phyloP scores from a whole-genome alignment of 768 basidiomycete genomes.

The Lactarius sp. region DNA sequence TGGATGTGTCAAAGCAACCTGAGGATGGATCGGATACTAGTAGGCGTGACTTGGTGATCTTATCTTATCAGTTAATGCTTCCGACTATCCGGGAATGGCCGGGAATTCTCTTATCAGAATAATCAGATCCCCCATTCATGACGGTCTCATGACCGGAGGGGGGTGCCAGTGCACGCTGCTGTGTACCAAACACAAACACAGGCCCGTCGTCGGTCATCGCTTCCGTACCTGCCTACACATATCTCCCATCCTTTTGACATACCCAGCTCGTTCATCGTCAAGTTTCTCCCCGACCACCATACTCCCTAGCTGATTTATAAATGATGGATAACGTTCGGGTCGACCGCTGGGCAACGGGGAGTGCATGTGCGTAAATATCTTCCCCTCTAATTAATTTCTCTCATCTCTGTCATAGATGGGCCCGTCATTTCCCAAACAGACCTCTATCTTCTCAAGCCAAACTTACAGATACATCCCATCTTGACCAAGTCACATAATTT shows the following conservation, averaged over 20 bases:
- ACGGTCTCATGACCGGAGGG: background rate
- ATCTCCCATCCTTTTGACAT: background rate
- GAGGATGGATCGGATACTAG: too few species aligned
- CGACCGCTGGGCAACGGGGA: conserved; percentile 22
- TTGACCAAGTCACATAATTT: conserved; percentile 46
- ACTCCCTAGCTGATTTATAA: background rate
- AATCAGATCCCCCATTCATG: background rate
- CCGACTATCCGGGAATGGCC: background rate
- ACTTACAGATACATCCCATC: conserved; percentile 71
- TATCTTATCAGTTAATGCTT: conserved; percentile 13
- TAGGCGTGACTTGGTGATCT: conserved; percentile 14
- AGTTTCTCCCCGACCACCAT: background rate
- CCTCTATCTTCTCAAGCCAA: conserved; percentile 67
- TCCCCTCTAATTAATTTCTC: background rate
- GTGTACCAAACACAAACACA: background rate
- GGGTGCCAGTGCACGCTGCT: background rate
- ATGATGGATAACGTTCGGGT: conserved; percentile 24
- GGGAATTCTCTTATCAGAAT: background rate
- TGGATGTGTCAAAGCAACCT: conserved; percentile 29
- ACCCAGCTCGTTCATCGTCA: background rate
- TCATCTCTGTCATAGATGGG: conserved; percentile 48
- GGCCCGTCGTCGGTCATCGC: background rate
- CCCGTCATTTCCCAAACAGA: conserved; percentile 78
- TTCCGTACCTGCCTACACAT: background rate
- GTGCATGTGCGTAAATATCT: conserved; percentile 14